Conservation (phyloP, 176 grass and related monocot species). For the Canna indica region DNA sequence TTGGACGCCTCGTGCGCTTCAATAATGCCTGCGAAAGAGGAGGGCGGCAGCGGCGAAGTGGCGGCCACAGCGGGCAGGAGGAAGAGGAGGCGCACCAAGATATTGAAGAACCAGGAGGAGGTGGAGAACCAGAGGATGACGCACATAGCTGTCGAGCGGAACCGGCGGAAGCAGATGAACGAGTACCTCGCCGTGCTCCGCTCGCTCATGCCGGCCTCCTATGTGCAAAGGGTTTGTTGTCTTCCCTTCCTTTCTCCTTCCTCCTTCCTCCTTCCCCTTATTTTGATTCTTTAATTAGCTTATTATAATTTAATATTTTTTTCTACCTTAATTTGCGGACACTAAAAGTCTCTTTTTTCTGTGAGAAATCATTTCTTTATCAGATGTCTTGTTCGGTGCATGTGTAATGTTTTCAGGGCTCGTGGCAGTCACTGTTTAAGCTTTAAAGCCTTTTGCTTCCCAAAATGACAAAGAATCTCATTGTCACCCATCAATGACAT, state of each 20-base stretch:
- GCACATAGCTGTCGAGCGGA: slow-evolving; percentile 81
- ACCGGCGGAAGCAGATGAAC: slow-evolving; percentile 73
- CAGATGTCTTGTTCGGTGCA: no score
- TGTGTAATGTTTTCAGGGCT: background rate
- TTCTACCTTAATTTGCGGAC: background rate
- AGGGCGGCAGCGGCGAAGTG: background rate
- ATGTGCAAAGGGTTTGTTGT: slow-evolving; percentile 60
- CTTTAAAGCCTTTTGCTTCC: slow-evolving; percentile 11
- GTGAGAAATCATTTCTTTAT: no score
- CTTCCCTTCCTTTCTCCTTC: no score
- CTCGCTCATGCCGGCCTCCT: slow-evolving; percentile 62
- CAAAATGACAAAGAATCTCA: slow-evolving; percentile 11
- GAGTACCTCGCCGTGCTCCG: slow-evolving; percentile 66
- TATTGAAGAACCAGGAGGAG: slow-evolving; percentile 60
- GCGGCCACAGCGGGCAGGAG: slow-evolving; percentile 14
- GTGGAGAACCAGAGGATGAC: slow-evolving; percentile 81
- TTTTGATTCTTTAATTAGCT: no score
- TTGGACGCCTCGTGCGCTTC: slow-evolving; percentile 25
- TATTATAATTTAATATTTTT: no score
- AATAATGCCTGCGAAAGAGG: slow-evolving; percentile 1
- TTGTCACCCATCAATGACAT: slow-evolving; percentile 1
- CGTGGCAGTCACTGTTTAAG: background rate
- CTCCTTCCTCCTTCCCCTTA: background rate
- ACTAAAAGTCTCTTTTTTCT: background rate
- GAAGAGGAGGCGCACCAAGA: slow-evolving; percentile 50